Conservation (phyloP, 148 eudicot genomes). For the Rhododendron ovatum region DNA sequence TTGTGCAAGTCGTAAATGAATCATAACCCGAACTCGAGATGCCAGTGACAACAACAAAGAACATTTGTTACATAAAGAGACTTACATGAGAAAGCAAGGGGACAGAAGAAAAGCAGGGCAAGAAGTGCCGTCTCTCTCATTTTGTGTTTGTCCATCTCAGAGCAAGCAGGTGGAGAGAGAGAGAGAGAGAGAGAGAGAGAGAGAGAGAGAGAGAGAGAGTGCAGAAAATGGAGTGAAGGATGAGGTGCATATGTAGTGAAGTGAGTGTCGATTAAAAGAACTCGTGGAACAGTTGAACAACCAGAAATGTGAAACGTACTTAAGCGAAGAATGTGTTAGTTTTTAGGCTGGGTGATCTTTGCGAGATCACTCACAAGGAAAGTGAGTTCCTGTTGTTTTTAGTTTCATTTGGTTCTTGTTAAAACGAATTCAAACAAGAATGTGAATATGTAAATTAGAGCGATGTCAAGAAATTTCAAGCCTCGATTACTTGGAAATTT, state of each 20-base stretch:
- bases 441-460: not conserved
- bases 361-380: not conserved
- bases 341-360: slow-evolving; percentile 7
- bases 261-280: not conserved
- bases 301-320: not conserved
- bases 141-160: slow-evolving; percentile 8
- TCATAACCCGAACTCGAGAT: no score
- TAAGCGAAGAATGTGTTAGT: not conserved
- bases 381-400: not conserved
- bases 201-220: not conserved
- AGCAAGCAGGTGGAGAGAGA: not conserved
- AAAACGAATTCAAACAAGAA: not conserved
- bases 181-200: not conserved
- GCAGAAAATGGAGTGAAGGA: not conserved
- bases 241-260: not conserved
- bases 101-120: slow-evolving; percentile 9
- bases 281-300: slow-evolving; percentile 2
- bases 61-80: not conserved
- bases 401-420: not conserved
- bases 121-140: not conserved
- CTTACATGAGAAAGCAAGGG: slow-evolving; percentile 23
- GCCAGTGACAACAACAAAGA: not conserved
- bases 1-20: no score
- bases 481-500: not conserved
- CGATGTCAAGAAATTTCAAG: no score